Conservation (phyloP, 352 stramenopile species). For the Phytophthora quininea region DNA sequence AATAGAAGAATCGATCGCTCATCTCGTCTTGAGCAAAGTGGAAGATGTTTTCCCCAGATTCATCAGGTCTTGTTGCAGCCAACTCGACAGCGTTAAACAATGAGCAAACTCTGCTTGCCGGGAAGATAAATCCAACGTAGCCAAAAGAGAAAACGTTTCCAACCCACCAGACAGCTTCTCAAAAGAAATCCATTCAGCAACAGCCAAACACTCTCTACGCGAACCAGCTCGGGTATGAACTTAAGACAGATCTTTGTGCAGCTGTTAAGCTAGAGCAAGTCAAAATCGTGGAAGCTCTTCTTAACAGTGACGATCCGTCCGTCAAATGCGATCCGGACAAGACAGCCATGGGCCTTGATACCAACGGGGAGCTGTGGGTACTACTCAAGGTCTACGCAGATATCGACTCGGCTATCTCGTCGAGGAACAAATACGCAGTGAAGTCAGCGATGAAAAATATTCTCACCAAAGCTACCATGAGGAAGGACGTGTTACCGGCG, state of each 20-base stretch:
- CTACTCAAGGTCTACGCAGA: not conserved
- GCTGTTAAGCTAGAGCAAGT: not conserved
- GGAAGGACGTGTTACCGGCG: not conserved
- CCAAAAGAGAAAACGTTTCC: no score
- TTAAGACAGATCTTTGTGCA: constrained; percentile 2
- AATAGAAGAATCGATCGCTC: no score
- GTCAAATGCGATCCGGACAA: not conserved
- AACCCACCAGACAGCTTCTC: no score
- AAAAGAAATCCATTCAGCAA: no score
- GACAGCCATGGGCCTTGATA: not conserved
- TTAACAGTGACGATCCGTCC: not conserved
- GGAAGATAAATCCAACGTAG: no score
- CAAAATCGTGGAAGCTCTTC: not conserved
- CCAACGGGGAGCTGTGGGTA: not conserved
- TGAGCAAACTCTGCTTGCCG: no score
- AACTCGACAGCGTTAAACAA: no score
- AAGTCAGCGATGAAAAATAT: not conserved
- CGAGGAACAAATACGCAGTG: not conserved
- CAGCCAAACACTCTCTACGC: not conserved
- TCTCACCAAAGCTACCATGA: not conserved
- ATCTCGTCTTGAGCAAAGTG: no score
- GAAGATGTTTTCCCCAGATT: no score
- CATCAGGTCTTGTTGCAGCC: no score
- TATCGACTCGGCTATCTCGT: not conserved
- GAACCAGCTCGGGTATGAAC: not conserved